Evolutionary conservation across 2,329 filamentous ascomycete species (phyloP).

Genomic region (Coniochaeta pulveracea): DNA sequence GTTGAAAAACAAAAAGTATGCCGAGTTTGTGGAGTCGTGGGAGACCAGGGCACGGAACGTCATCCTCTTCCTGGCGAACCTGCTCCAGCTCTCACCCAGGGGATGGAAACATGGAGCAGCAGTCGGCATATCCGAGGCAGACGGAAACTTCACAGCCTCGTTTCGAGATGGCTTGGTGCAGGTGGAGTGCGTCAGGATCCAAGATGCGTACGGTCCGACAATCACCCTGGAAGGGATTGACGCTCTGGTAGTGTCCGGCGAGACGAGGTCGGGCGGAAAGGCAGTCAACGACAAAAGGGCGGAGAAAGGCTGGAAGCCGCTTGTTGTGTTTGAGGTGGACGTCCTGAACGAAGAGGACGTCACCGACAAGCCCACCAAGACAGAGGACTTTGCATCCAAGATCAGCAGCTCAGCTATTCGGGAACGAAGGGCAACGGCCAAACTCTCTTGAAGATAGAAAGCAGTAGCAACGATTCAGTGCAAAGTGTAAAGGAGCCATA

Average conservation of each 20-base stretch:
- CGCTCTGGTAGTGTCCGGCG: slow-evolving; percentile 74
- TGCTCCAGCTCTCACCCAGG: slow-evolving; percentile 30
- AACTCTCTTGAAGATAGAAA: not conserved
- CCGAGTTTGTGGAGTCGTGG: slow-evolving; percentile 74
- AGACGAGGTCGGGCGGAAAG: slow-evolving; percentile 73
- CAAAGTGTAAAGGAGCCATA: not conserved
- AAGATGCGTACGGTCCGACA: slow-evolving; percentile 83
- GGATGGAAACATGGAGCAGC: slow-evolving; percentile 31
- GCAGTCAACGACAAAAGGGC: slow-evolving; percentile 76
- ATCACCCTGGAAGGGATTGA: slow-evolving; percentile 70
- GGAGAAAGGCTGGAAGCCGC: slow-evolving; percentile 61
- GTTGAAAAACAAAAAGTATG: slow-evolving; percentile 80
- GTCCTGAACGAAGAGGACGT: slow-evolving; percentile 62
- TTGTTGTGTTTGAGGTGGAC: slow-evolving; percentile 82
- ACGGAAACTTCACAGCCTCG: slow-evolving; percentile 37
- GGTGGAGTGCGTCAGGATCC: slow-evolving; percentile 74
- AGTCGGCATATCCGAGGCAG: slow-evolving; percentile 20
- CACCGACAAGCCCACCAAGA: slow-evolving; percentile 22
- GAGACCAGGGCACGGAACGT: slow-evolving; percentile 57
- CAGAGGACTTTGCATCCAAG: slow-evolving; percentile 63
- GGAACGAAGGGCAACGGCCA: slow-evolving; percentile 28
- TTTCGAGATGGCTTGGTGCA: slow-evolving; percentile 50
- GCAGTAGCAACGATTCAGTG: too few species aligned
- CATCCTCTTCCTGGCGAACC: slow-evolving; percentile 61
- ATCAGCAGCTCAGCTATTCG: slow-evolving; percentile 87